These are phyloP conservation scores for Yarrowia sp. DNA, from an alignment of 805 yeast genomes.

Conservation along the genomic window DNA sequence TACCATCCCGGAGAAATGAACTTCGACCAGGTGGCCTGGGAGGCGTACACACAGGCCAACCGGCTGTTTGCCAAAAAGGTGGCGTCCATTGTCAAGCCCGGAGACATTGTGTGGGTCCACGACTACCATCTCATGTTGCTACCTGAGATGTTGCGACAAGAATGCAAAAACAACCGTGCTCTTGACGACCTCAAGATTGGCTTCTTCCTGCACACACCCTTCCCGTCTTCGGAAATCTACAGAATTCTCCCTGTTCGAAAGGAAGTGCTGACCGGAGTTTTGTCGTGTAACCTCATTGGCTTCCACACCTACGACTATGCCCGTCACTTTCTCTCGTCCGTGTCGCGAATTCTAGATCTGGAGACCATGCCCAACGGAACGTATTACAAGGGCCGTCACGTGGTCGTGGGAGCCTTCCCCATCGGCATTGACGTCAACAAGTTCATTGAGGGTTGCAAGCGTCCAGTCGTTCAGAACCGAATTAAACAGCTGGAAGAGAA, in stretches of 20 bases:
- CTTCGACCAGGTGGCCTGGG: conserved; percentile 97
- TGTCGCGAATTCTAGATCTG: conserved; percentile 79
- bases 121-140: conserved; percentile 96
- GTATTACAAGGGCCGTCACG: conserved; percentile 73
- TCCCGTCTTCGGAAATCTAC: conserved; percentile 96
- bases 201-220: conserved; percentile 95
- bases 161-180: conserved; percentile 52
- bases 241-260: conserved; percentile 93
- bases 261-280: conserved; percentile 88
- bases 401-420: conserved; percentile 96
- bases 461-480: conserved; percentile 67
- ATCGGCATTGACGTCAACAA: conserved; percentile 97
- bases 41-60: conserved; percentile 94
- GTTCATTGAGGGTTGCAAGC: conserved; percentile 78
- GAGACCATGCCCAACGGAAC: conserved; percentile 92
- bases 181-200: conserved; percentile 76
- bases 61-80: conserved; percentile 77
- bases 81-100: conserved; percentile 71
- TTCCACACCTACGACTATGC: conserved; percentile 99
- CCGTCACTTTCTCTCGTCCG: conserved; percentile 90
- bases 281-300: conserved; percentile 93
- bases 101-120: conserved; percentile 96
- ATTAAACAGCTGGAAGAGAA: conserved; percentile 68
- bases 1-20: conserved; percentile 99
- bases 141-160: conserved; percentile 82